Percentiles rank a stretch among this genome's conserved stretches.
Conservation (phyloP, 2,329 filamentous ascomycete genomes). For the Pezicula radicicola region DNA sequence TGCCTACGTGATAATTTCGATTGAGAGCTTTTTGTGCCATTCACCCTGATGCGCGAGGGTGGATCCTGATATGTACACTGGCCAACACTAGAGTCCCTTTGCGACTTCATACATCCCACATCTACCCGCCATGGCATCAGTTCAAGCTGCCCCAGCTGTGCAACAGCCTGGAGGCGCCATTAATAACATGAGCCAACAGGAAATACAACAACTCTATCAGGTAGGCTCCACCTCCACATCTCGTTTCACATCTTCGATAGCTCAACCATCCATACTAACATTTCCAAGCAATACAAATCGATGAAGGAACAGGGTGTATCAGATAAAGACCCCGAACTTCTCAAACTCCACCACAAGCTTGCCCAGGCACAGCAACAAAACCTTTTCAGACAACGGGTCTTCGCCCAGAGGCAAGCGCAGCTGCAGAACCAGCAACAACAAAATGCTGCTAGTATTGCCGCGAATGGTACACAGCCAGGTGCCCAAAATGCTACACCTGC, state of each 20-base stretch:
- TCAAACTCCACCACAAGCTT: conserved; percentile 77
- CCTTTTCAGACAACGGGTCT: conserved; percentile 33
- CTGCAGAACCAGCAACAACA: conserved; percentile 47
- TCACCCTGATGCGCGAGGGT: conserved; percentile 31
- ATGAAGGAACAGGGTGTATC: conserved; percentile 86
- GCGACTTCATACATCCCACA: conserved; percentile 6
- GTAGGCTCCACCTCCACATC: conserved; percentile 41
- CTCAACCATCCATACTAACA: conserved; percentile 24
- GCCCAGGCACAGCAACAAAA: conserved; percentile 65
- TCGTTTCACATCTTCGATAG: conserved; percentile 2
- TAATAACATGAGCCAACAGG: conserved; percentile 68
- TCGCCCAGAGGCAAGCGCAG: conserved; percentile 51
- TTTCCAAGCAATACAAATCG: conserved; percentile 73
- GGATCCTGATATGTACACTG: conserved; percentile 29
- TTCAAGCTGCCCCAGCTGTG: conserved; percentile 69
- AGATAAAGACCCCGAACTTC: conserved; percentile 79
- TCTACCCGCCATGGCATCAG: conserved; percentile 67
- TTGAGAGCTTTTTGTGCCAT: conserved; percentile 10
- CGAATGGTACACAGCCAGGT: conserved; percentile 54
- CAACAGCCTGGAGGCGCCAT: conserved; percentile 62
- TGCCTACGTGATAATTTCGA: conserved; percentile 15
- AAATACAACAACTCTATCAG: conserved; percentile 71
- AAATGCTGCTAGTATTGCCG: conserved; percentile 49
- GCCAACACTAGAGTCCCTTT: conserved; percentile 11
- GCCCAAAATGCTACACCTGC: conserved; percentile 35